Evolutionary conservation across 306 rosid species (phyloP).

Genomic region (Acacia confusa): DNA sequence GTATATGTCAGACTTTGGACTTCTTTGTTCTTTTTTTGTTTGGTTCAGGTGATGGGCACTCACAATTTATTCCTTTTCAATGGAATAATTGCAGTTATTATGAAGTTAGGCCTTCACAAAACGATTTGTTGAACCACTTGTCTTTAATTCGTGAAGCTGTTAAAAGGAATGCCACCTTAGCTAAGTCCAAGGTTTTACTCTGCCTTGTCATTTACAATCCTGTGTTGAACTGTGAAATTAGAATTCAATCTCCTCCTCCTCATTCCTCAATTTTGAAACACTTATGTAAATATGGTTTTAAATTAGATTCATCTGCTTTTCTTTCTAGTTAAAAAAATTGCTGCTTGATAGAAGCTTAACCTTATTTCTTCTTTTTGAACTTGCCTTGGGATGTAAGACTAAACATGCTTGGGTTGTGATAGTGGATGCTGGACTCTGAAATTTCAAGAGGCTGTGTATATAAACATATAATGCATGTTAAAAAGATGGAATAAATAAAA

Average conservation of each 20-base stretch:
- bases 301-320: background rate
- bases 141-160: conserved; percentile 42
- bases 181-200: conserved; percentile 62
- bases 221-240: conserved; percentile 24
- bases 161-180: conserved; percentile 31
- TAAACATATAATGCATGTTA: conserved; percentile 7
- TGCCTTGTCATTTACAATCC: conserved; percentile 14
- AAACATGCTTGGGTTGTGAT: conserved; percentile 8
- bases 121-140: conserved; percentile 38
- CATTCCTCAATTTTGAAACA: conserved; percentile 1
- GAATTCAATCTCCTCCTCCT: conserved; percentile 2
- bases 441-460: background rate
- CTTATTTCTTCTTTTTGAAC: background rate
- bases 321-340: conserved; percentile 3
- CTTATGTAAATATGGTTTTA: conserved; percentile 26
- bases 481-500: background rate
- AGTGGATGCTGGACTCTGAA: conserved; percentile 5
- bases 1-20: conserved; percentile 35
- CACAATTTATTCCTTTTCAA: background rate
- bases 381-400: background rate
- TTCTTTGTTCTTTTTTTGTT: background rate
- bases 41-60: conserved; percentile 1
- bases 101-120: conserved; percentile 39
- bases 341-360: background rate
- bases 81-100: conserved; percentile 51